Conservation (phyloP, 441 rosid genomes). For the Gossypium schwendimanii region DNA sequence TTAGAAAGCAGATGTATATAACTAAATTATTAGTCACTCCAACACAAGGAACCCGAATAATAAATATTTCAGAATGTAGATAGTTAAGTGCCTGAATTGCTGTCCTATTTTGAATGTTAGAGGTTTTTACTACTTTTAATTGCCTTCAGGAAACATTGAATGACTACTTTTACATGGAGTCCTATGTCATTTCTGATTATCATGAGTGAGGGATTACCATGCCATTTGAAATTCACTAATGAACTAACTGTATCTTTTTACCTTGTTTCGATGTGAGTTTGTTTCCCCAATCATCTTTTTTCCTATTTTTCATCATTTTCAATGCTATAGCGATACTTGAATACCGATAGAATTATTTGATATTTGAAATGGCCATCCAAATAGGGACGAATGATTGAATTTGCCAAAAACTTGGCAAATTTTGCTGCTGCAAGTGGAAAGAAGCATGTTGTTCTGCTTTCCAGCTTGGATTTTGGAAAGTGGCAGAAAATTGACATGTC, state of each 20-base stretch:
- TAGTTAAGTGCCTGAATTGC: background rate
- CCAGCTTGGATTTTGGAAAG: slow-evolving; percentile 83
- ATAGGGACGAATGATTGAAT: slow-evolving; percentile 76
- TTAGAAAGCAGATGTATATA: background rate
- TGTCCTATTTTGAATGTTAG: background rate
- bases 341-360: background rate
- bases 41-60: background rate
- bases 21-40: background rate
- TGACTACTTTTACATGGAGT: background rate
- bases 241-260: background rate
- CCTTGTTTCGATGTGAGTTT: background rate
- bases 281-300: background rate
- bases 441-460: slow-evolving; percentile 61
- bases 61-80: background rate
- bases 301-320: background rate
- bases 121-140: background rate
- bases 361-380: slow-evolving; percentile 1
- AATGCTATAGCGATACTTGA: background rate
- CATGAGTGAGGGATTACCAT: background rate
- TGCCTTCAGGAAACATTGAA: background rate
- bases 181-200: background rate
- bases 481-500: slow-evolving; percentile 75
- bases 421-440: slow-evolving; percentile 72
- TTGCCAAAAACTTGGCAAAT: slow-evolving; percentile 67
- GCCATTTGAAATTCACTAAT: background rate